Percentiles rank a stretch among this genome's conserved stretches.
These are phyloP conservation scores for Geosmithia flava DNA, from an alignment of 2,329 filamentous ascomycete species.

Conservation along the genomic window DNA sequence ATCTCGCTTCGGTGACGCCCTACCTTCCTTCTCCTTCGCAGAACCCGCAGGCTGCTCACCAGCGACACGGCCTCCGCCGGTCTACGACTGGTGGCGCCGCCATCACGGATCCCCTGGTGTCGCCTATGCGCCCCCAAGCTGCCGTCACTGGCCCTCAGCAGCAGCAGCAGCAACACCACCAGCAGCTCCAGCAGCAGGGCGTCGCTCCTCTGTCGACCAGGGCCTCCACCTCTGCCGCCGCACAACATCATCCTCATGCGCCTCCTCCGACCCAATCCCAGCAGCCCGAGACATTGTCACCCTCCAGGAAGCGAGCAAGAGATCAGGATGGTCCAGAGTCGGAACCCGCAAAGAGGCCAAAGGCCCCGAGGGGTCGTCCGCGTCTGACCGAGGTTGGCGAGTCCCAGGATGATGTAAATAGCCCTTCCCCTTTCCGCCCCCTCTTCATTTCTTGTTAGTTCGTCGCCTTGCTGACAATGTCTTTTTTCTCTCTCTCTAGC, in stretches of 20 bases:
- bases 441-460: neutral
- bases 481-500: conserved; percentile 31
- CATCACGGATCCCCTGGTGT: neutral
- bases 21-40: neutral
- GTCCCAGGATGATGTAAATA: neutral
- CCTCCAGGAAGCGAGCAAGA: neutral
- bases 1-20: neutral
- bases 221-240: neutral
- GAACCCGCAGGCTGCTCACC: neutral
- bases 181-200: neutral
- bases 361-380: conserved; percentile 2
- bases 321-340: neutral
- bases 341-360: neutral
- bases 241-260: neutral
- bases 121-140: neutral
- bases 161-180: neutral
- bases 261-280: neutral
- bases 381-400: conserved; percentile 1
- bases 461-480: neutral
- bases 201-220: neutral
- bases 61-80: neutral
- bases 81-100: neutral
- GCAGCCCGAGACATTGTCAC: neutral
- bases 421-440: neutral
- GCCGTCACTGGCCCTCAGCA: neutral